These are phyloP conservation scores for Pseudozyma pruni DNA, from an alignment of 1,284 basidiomycete species.

Conservation along the genomic window DNA sequence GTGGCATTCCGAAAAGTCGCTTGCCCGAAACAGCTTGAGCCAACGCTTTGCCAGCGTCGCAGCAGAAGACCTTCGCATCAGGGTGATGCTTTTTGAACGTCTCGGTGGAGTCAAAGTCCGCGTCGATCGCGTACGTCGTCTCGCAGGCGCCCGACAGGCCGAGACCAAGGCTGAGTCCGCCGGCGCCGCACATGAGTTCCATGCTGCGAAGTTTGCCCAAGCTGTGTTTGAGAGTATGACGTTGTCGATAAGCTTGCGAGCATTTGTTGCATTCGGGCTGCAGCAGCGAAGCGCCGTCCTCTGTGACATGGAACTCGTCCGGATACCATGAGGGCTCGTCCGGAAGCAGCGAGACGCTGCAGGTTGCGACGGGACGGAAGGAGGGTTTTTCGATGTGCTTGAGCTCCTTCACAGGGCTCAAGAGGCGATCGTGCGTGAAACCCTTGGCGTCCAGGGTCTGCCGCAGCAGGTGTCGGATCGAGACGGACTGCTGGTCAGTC, in stretches of 20 bases:
- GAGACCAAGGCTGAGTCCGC: conserved; percentile 37
- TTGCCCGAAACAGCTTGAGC: conserved; percentile 2
- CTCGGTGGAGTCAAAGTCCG: conserved; percentile 8
- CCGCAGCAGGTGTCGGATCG: conserved; percentile 9
- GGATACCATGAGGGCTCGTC: not conserved
- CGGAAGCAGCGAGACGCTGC: conserved; percentile 12
- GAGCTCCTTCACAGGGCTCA: conserved; percentile 2
- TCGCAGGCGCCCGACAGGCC: conserved; percentile 36
- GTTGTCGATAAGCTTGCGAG: not conserved
- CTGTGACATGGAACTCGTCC: conserved; percentile 15
- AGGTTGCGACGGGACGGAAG: conserved; percentile 14
- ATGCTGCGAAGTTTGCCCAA: not conserved
- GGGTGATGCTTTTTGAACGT: conserved; percentile 39
- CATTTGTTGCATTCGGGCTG: conserved; percentile 7
- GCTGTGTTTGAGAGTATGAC: no score
- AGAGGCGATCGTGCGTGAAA: conserved; percentile 35
- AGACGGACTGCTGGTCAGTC: not conserved
- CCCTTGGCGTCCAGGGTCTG: not conserved
- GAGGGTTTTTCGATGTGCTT: not conserved
- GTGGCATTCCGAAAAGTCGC: conserved; percentile 8
- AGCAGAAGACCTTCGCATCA: not conserved
- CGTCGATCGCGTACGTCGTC: conserved; percentile 30
- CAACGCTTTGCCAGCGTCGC: conserved; percentile 29
- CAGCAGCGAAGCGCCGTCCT: not conserved
- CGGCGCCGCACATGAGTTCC: conserved; percentile 43